Conservation (phyloP, 441 rosid species). For the Corymbia citriodora region DNA sequence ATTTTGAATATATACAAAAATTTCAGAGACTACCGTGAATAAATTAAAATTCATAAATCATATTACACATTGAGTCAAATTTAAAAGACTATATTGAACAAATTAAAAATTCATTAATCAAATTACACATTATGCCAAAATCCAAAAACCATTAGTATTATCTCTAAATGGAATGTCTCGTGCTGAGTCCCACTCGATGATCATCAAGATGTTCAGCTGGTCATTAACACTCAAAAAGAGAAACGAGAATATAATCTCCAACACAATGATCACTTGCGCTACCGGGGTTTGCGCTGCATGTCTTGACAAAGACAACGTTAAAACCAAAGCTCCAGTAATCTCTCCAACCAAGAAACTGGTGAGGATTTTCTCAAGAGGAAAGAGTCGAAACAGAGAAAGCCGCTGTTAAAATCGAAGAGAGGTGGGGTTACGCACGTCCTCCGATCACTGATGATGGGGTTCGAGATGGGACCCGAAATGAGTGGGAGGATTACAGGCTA, state of each 20-base stretch:
- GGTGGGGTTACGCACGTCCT: background rate
- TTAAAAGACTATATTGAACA: too few relatives aligned
- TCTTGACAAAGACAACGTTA: background rate
- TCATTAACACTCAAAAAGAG: background rate
- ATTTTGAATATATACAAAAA: too few relatives aligned
- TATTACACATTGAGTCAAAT: too few relatives aligned
- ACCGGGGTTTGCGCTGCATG: background rate
- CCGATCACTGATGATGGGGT: background rate
- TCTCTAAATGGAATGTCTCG: background rate
- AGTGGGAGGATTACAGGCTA: background rate
- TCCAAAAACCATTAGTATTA: too few relatives aligned
- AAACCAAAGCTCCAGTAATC: background rate
- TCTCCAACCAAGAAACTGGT: background rate
- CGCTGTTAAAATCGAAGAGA: background rate
- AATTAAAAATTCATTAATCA: too few relatives aligned
- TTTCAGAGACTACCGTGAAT: too few relatives aligned
- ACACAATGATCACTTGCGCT: too few relatives aligned
- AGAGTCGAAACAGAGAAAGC: background rate
- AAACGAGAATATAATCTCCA: background rate
- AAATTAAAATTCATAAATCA: too few relatives aligned
- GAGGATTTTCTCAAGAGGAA: background rate
- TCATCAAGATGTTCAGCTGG: background rate
- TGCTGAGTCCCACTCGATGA: background rate
- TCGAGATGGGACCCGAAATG: background rate
- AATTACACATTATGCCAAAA: too few relatives aligned